These are phyloP conservation scores for Penicillium sp. DNA, from an alignment of 2,329 filamentous ascomycete genomes.

Conservation along the genomic window DNA sequence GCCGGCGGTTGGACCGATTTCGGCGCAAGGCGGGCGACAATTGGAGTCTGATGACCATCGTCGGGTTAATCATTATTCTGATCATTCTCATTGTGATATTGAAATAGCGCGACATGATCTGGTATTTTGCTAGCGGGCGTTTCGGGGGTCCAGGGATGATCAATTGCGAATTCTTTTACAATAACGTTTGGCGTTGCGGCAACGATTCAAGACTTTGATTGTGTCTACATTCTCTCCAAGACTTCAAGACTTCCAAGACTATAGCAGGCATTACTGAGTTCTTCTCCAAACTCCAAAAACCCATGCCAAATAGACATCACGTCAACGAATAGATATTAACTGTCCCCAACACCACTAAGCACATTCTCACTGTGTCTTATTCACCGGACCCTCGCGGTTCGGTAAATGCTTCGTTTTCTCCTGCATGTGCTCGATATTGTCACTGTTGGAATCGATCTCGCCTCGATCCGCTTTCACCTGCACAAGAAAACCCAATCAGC, in stretches of 20 bases:
- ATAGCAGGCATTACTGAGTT: too few relatives aligned
- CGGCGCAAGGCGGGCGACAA: conserved; percentile 72
- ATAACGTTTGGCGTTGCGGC: conserved; percentile 1
- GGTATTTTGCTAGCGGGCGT: conserved; percentile 19
- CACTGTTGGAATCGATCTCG: conserved; percentile 36
- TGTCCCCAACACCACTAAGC: too few relatives aligned
- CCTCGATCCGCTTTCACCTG: conserved; percentile 57
- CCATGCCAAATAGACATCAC: too few relatives aligned
- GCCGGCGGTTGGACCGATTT: conserved; percentile 64
- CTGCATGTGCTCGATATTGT: conserved; percentile 49
- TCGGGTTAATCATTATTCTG: conserved; percentile 74
- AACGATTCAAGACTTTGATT: conserved; percentile 2
- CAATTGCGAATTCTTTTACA: conserved; percentile 4
- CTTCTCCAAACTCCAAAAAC: too few relatives aligned
- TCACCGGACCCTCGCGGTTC: conserved; percentile 34
- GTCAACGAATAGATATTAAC: too few relatives aligned
- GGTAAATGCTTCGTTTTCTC: conserved; percentile 49
- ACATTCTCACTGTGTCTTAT: conserved; percentile 10
- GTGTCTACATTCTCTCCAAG: background rate
- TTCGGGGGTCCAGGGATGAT: conserved; percentile 3
- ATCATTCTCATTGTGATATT: conserved; percentile 75
- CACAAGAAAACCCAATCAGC: background rate
- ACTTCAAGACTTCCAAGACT: too few relatives aligned
- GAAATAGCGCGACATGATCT: conserved; percentile 49
- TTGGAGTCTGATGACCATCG: conserved; percentile 76